Evolutionary conservation across 768 basidiomycete species (phyloP).

Genomic region (Kwoniella europaea): DNA sequence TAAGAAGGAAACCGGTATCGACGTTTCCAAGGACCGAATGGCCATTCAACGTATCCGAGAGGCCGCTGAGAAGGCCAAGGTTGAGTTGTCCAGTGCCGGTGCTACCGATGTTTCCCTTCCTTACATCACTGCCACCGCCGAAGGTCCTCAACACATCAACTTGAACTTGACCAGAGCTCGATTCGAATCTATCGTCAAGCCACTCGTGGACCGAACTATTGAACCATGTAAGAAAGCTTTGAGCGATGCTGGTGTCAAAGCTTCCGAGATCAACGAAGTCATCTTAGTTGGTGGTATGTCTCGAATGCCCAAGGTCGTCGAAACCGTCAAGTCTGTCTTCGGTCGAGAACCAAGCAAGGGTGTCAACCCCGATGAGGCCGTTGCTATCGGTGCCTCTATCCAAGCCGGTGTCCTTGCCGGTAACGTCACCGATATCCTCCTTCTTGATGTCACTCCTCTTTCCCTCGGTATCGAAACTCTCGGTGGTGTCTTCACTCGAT

Average conservation of each 20-base stretch:
- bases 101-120: slow-evolving; percentile 98
- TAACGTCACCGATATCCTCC: slow-evolving; percentile 86
- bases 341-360: slow-evolving; percentile 97
- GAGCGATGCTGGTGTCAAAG: slow-evolving; percentile 87
- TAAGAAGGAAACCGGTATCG: slow-evolving; percentile 87
- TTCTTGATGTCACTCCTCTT: slow-evolving; percentile 67
- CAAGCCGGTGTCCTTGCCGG: slow-evolving; percentile 98
- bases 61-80: slow-evolving; percentile 99
- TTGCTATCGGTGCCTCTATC: slow-evolving; percentile 96
- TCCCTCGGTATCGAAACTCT: slow-evolving; percentile 95
- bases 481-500: slow-evolving; percentile 99
- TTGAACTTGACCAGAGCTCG: slow-evolving; percentile 81
- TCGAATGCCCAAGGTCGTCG: slow-evolving; percentile 93
- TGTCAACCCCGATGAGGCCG: slow-evolving; percentile 99
- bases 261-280: slow-evolving; percentile 91
- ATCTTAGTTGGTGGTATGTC: slow-evolving; percentile 99
- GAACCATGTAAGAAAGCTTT: slow-evolving; percentile 98
- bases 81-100: slow-evolving; percentile 89
- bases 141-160: slow-evolving; percentile 98
- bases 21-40: slow-evolving; percentile 85
- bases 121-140: slow-evolving; percentile 95
- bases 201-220: slow-evolving; percentile 83
- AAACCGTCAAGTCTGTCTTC: slow-evolving; percentile 91
- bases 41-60: slow-evolving; percentile 99
- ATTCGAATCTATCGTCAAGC: slow-evolving; percentile 82